Base-by-base conservation (phyloP, 257 asterid genomes). In the Agastache rugosa region DNA sequence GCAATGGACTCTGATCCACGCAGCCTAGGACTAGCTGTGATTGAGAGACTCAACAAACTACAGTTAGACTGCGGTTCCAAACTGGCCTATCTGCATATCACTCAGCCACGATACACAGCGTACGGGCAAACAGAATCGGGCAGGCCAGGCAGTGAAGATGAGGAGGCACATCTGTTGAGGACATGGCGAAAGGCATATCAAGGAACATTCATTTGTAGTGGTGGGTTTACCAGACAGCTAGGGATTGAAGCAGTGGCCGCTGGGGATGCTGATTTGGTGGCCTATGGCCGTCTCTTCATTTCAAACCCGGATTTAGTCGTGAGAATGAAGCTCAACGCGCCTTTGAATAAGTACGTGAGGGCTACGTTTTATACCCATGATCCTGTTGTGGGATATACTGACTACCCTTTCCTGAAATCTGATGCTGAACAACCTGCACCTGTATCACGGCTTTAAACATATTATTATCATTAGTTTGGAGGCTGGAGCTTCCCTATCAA, bases 1-100 rank as follows among this genome's bases (percentile, higher is more conserved):
- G 99, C 97, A 11, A 83, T 81, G 84, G 99, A 94, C 72, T 88
- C 99, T 0, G 83, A 92, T 61, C 97, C 98, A 2, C 91, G 85
- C 31, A 59, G 50, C 73, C 87, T 94, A 0, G 99, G 99, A 74
- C 82, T 87, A 25, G 91, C 93, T 11, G 91, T 90, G 56, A 87
- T 94, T 6, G 85, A 89, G 62, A 77, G 85, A 41, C 90, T 94
- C 73, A 94, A 94, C 86, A 76, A 80, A 62, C 79, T 94, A 60
- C 97, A 94, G 59, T 48, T 60, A 2, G 81, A 75, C 1, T 31
- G 29, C 1, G 81, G 81, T 8, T 81, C 89, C n/a, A 86, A 85
- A 37, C 90, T 94, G 1, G 58, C 93, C 8, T 94, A 94, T 47
- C 85, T 94, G 17, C 99, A 94, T 29, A 82, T 94, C 54, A 94